Evolutionary conservation across 768 basidiomycete species (phyloP).

Genomic region (Trametes cubensis): DNA sequence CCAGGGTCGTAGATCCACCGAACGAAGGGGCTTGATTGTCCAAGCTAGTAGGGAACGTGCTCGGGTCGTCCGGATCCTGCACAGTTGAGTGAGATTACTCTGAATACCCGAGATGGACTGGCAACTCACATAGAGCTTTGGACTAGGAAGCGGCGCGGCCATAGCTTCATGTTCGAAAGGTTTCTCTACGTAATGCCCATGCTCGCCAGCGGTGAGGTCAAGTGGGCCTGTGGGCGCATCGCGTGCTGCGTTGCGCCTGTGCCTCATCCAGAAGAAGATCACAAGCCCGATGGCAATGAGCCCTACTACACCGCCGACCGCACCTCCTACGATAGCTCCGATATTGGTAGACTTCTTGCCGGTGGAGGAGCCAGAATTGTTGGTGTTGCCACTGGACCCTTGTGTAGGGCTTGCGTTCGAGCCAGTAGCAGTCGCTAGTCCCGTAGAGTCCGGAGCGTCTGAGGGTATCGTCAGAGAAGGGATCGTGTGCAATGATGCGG

Average conservation of each 20-base stretch:
- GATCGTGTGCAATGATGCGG: not conserved
- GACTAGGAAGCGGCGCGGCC: not conserved
- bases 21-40: not conserved
- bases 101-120: too few species aligned
- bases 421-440: not conserved
- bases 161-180: not conserved
- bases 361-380: not conserved
- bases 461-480: not conserved
- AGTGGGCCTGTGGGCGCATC: conserved; percentile 11
- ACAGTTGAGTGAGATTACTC: not conserved
- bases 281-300: conserved; percentile 3
- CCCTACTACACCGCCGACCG: conserved; percentile 15
- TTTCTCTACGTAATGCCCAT: conserved; percentile 12
- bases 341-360: conserved; percentile 15
- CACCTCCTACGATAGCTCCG: conserved; percentile 17
- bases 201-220: conserved; percentile 8
- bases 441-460: not conserved
- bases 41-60: conserved; percentile 11
- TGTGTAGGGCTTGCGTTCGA: not conserved
- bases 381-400: not conserved
- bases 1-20: not conserved
- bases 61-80: conserved; percentile 22
- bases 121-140: conserved; percentile 17
- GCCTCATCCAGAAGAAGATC: conserved; percentile 16
- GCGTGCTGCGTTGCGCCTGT: conserved; percentile 1